A percentile compares a stretch with the other conserved stretches of the same genome.
Evolutionary conservation across 768 basidiomycete species (phyloP).

Genomic region (Trametes meyenii): DNA sequence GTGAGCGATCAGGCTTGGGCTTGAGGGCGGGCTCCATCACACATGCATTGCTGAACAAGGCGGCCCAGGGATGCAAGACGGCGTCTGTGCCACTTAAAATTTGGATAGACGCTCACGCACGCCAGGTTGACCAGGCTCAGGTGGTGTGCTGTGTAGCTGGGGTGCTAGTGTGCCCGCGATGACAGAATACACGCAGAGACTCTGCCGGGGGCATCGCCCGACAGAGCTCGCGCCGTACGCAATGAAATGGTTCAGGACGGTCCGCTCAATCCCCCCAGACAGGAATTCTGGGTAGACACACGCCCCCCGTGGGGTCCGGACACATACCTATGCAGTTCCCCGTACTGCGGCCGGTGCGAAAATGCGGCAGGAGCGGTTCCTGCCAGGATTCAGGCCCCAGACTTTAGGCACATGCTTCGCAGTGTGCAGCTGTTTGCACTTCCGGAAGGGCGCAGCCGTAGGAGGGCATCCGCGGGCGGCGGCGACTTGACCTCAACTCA

Average conservation of each 20-base stretch:
- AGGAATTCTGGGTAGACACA: not conserved
- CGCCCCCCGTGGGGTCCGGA: constrained; percentile 9
- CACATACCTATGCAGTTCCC: constrained; percentile 3
- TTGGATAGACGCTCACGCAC: constrained; percentile 5
- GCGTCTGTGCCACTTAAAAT: constrained; percentile 14
- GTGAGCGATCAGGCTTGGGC: not conserved
- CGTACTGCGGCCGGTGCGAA: constrained; percentile 22
- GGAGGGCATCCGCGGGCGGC: not conserved
- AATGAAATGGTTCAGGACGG: not conserved
- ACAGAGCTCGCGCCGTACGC: not conserved
- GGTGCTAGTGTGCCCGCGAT: not conserved
- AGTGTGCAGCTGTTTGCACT: constrained; percentile 21
- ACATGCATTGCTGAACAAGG: constrained; percentile 5
- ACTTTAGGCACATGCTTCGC: constrained; percentile 6
- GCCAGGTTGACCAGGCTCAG: not conserved
- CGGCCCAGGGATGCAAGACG: not conserved
- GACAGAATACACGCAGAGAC: not conserved
- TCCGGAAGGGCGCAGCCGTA: constrained; percentile 14
- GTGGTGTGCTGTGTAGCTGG: not conserved
- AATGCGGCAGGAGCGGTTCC: constrained; percentile 9
- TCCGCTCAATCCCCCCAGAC: constrained; percentile 6
- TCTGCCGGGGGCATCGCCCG: not conserved
- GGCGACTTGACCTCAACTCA: constrained; percentile 4
- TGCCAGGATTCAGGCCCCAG: constrained; percentile 1
- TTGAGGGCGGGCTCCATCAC: not conserved